Evolutionary conservation across 2,329 filamentous ascomycete species (phyloP).

Genomic region (Sordariomycetes sp.): DNA sequence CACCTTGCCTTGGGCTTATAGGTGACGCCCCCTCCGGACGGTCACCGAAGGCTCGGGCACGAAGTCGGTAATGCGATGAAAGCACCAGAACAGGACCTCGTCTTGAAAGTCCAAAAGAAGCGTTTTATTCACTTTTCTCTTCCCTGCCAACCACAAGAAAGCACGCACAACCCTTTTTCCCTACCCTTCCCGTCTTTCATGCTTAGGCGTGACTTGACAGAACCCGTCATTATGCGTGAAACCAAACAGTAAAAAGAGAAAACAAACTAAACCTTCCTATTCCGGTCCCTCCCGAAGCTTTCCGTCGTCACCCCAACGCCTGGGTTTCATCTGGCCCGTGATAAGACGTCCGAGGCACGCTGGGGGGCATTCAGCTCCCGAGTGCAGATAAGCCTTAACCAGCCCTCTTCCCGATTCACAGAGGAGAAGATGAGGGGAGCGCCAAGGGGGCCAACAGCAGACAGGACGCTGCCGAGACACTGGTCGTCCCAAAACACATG

Average conservation of each 20-base stretch:
- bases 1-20: too few relatives aligned
- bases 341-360: not conserved
- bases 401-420: not conserved
- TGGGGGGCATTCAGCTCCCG: not conserved
- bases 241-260: slow-evolving; percentile 27
- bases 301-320: not conserved
- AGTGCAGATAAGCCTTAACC: not conserved
- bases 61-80: not conserved
- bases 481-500: too few relatives aligned
- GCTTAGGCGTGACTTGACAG: not conserved
- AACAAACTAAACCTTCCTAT: slow-evolving; percentile 9
- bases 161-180: not conserved
- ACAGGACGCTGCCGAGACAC: not conserved
- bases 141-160: not conserved
- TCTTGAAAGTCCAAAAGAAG: not conserved
- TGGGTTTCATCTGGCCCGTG: not conserved
- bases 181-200: not conserved
- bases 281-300: not conserved
- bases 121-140: not conserved
- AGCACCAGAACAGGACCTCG: not conserved
- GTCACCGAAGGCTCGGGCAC: too few relatives aligned
- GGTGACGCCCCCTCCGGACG: too few relatives aligned
- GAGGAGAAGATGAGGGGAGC: not conserved
- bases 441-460: not conserved
- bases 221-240: slow-evolving; percentile 3